Conservation (phyloP, 768 basidiomycete genomes). For the Leccinellum rugosiceps region DNA sequence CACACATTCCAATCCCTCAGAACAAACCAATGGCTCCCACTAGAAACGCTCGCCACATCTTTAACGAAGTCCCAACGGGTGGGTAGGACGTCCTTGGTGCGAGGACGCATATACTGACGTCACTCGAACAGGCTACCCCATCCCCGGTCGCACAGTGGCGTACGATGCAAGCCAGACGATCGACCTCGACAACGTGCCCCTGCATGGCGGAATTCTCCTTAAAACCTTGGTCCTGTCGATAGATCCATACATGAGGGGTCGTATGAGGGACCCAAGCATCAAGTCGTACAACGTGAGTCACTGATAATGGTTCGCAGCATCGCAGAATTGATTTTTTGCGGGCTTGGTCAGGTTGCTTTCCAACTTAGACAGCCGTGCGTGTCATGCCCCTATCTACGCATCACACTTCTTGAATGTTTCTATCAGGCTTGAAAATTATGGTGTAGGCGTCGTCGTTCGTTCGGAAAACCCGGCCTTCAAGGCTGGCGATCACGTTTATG, state of each 20-base stretch:
- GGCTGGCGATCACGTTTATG: slow-evolving; percentile 8
- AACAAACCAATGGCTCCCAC: slow-evolving; percentile 8
- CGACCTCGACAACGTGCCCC: slow-evolving; percentile 43
- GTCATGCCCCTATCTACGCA: background rate
- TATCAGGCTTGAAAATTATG: slow-evolving; percentile 32
- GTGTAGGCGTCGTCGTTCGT: slow-evolving; percentile 32
- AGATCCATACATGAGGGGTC: slow-evolving; percentile 45
- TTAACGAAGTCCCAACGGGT: slow-evolving; percentile 34
- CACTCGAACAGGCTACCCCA: slow-evolving; percentile 31
- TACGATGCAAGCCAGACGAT: slow-evolving; percentile 46
- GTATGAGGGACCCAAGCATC: slow-evolving; percentile 33
- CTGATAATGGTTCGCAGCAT: background rate
- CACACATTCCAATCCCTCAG: background rate
- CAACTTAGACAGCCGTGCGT: slow-evolving; percentile 17
- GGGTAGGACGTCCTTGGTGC: background rate
- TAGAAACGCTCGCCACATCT: slow-evolving; percentile 36
- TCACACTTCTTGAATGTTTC: background rate
- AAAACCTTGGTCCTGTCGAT: slow-evolving; percentile 47
- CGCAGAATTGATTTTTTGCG: background rate
- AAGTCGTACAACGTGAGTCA: slow-evolving; percentile 12
- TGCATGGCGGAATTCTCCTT: slow-evolving; percentile 46
- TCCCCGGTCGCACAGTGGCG: slow-evolving; percentile 43
- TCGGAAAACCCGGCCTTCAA: slow-evolving; percentile 8
- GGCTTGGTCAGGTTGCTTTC: slow-evolving; percentile 1
- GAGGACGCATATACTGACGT: background rate